Evolutionary conservation across 441 rosid genomes (phyloP).

Genomic region (Aleurites moluccanus): DNA sequence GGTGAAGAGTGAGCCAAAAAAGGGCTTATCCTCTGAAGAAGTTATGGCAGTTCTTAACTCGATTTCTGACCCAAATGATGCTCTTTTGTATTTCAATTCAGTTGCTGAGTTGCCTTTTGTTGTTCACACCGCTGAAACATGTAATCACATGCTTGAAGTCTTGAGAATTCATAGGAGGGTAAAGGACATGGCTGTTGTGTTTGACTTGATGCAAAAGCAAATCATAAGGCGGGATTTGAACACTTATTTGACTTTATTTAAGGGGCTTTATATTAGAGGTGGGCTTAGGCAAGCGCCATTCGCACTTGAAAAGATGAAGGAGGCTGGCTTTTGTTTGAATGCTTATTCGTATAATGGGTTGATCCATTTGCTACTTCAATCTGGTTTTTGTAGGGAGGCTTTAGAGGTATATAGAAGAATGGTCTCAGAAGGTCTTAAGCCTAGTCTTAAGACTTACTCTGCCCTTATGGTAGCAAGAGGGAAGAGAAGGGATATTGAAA

Average conservation of each 20-base stretch:
- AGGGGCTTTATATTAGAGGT: slow-evolving; percentile 55
- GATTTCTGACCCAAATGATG: slow-evolving; percentile 51
- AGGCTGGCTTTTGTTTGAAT: slow-evolving; percentile 67
- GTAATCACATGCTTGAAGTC: slow-evolving; percentile 81
- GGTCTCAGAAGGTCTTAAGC: slow-evolving; percentile 78
- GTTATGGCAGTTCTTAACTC: slow-evolving; percentile 49
- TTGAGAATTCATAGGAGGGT: slow-evolving; percentile 56
- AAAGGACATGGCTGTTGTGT: slow-evolving; percentile 69
- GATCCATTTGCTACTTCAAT: slow-evolving; percentile 68
- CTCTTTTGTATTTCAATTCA: slow-evolving; percentile 62
- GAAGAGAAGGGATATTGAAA: slow-evolving; percentile 71
- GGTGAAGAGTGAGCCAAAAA: slow-evolving; percentile 36
- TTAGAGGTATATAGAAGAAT: slow-evolving; percentile 63
- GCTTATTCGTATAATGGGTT: slow-evolving; percentile 79
- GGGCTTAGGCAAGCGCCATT: slow-evolving; percentile 63
- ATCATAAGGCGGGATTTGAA: slow-evolving; percentile 61
- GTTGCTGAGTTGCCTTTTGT: slow-evolving; percentile 47
- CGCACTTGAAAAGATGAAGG: slow-evolving; percentile 62
- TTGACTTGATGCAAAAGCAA: slow-evolving; percentile 76
- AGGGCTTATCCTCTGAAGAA: slow-evolving; percentile 48
- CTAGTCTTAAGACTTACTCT: slow-evolving; percentile 91
- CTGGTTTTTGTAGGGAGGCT: slow-evolving; percentile 63
- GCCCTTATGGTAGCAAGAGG: slow-evolving; percentile 92
- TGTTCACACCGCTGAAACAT: slow-evolving; percentile 65
- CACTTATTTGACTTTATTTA: slow-evolving; percentile 67